Percentiles rank a stretch among this genome's conserved stretches.
Conservation (phyloP, 2,329 filamentous ascomycete genomes). For the Didymella pinodella region DNA sequence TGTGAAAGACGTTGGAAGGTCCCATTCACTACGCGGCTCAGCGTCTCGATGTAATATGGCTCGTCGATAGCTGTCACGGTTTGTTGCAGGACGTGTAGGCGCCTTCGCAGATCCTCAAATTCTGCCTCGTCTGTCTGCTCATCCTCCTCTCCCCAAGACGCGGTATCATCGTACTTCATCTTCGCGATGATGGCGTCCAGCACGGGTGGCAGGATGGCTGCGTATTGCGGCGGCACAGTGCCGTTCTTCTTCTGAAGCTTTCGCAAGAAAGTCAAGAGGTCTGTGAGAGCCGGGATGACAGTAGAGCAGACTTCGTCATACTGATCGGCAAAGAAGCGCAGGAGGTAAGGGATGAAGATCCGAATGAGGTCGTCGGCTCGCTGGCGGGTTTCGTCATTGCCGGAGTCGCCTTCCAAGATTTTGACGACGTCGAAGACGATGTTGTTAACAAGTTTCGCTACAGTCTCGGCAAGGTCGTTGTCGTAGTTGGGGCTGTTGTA, state of each 20-base stretch:
- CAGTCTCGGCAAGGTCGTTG: slow-evolving; percentile 91
- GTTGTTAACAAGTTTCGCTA: slow-evolving; percentile 94
- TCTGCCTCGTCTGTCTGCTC: slow-evolving; percentile 97
- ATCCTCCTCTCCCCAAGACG: slow-evolving; percentile 90
- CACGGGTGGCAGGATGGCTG: slow-evolving; percentile 84
- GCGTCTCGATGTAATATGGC: slow-evolving; percentile 82
- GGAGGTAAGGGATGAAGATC: slow-evolving; percentile 82
- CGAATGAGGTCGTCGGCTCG: slow-evolving; percentile 84
- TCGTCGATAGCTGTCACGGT: slow-evolving; percentile 91
- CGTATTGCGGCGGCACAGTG: slow-evolving; percentile 75
- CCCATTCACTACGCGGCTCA: slow-evolving; percentile 86
- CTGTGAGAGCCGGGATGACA: slow-evolving; percentile 90
- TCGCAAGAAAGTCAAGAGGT: slow-evolving; percentile 88
- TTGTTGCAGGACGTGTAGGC: slow-evolving; percentile 89
- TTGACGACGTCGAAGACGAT: slow-evolving; percentile 86
- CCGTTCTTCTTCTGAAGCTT: slow-evolving; percentile 72
- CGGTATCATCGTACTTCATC: slow-evolving; percentile 97
- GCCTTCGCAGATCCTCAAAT: slow-evolving; percentile 92
- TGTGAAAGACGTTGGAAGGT: slow-evolving; percentile 84
- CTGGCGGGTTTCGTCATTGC: slow-evolving; percentile 69
- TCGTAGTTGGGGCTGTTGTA: slow-evolving; percentile 87
- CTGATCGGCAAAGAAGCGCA: slow-evolving; percentile 96
- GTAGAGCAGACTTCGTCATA: slow-evolving; percentile 98
- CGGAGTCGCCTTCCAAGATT: slow-evolving; percentile 75
- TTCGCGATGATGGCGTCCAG: slow-evolving; percentile 92